Conservation (phyloP, 1,284 basidiomycete species). For the Ustanciosporium gigantosporum region DNA sequence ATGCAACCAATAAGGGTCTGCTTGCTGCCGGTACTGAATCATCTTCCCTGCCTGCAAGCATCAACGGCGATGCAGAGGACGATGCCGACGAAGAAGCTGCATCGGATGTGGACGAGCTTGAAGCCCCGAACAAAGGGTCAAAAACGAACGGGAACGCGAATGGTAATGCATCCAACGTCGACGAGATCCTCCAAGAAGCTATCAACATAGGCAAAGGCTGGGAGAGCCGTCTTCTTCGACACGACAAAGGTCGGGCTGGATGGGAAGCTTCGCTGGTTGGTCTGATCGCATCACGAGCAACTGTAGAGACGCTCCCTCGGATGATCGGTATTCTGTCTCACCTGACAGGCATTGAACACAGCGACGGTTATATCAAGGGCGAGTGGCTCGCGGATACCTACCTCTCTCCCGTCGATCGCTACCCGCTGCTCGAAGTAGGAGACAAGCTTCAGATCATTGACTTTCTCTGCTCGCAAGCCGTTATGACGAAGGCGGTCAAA, state of each 20-base stretch:
- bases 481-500: constrained; percentile 85
- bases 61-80: constrained; percentile 59
- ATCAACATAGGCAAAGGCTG: constrained; percentile 40
- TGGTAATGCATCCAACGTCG: constrained; percentile 23
- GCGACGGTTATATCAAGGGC: constrained; percentile 43
- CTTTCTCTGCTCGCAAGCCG: constrained; percentile 85
- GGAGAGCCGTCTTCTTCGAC: constrained; percentile 43
- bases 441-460: constrained; percentile 83
- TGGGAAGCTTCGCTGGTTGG: constrained; percentile 54
- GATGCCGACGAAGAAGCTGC: constrained; percentile 35
- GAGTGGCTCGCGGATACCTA: constrained; percentile 50
- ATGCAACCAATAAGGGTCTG: constrained; percentile 68
- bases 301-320: constrained; percentile 47
- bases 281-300: constrained; percentile 46
- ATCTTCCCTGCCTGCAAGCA: constrained; percentile 35
- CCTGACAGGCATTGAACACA: constrained; percentile 51
- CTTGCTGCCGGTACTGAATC: constrained; percentile 6
- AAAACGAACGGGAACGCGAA: constrained; percentile 7
- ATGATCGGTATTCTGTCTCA: constrained; percentile 54
- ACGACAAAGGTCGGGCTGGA: constrained; percentile 47
- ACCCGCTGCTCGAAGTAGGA: constrained; percentile 72
- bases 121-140: constrained; percentile 7
- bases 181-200: constrained; percentile 39
- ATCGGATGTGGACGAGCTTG: constrained; percentile 33
- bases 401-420: constrained; percentile 64